Percentiles rank a stretch among this genome's conserved stretches.
Conservation (phyloP, 2,329 filamentous ascomycete species). For the Cercospora sesami region DNA sequence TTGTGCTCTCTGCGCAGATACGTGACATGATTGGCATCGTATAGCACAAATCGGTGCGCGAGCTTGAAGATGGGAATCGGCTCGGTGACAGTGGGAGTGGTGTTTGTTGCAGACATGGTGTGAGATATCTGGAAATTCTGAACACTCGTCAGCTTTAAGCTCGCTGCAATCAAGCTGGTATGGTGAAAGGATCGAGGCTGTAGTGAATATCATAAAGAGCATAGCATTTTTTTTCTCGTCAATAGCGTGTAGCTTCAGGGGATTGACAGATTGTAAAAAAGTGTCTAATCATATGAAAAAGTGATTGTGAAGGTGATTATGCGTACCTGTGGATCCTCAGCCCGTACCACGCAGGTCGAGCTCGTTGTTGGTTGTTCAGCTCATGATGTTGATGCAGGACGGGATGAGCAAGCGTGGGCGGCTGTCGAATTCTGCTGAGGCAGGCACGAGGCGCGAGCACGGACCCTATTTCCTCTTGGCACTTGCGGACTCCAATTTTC, state of each 20-base stretch:
- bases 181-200: neutral
- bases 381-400: constrained; percentile 20
- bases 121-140: neutral
- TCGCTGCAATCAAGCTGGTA: neutral
- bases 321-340: constrained; percentile 13
- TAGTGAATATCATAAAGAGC: constrained; percentile 41
- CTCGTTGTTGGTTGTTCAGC: constrained; percentile 20
- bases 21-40: constrained; percentile 78
- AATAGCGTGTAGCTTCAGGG: constrained; percentile 63
- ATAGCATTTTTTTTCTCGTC: constrained; percentile 55
- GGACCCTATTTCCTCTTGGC: neutral
- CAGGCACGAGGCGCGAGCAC: neutral
- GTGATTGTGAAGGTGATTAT: neutral
- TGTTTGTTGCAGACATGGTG: constrained; percentile 30
- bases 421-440: constrained; percentile 3
- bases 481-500: constrained; percentile 13
- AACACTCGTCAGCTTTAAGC: neutral
- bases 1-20: constrained; percentile 76
- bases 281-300: constrained; percentile 59
- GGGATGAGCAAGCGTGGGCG: neutral
- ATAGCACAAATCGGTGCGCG: constrained; percentile 80
- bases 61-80: constrained; percentile 79
- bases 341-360: constrained; percentile 10
- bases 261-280: constrained; percentile 76
- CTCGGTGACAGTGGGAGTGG: constrained; percentile 45